Percentiles rank a stretch among this genome's conserved stretches.
Evolutionary conservation across 2,329 filamentous ascomycete species (phyloP).

Genomic region (Ophiosphaerella herpotricha): DNA sequence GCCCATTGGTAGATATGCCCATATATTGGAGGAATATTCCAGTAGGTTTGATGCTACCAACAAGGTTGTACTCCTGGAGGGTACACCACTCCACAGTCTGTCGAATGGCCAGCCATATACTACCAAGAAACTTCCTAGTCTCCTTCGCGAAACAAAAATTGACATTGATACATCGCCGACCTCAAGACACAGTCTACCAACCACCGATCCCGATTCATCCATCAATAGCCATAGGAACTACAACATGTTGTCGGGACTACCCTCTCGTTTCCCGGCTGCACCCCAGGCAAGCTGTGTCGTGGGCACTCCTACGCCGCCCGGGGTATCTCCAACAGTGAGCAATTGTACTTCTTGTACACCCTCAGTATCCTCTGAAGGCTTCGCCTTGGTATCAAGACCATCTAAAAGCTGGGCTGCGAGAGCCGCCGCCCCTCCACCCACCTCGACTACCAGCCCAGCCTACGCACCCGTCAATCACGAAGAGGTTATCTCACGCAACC

Average conservation of each 20-base stretch:
- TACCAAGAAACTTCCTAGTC: conserved; percentile 54
- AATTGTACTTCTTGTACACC: conserved; percentile 28
- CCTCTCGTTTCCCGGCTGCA: conserved; percentile 31
- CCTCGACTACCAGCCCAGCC: conserved; percentile 23
- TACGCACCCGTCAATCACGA: conserved; percentile 35
- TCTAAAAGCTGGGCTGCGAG: conserved; percentile 39
- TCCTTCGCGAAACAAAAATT: conserved; percentile 61
- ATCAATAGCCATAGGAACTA: conserved; percentile 15
- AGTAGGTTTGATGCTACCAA: conserved; percentile 51
- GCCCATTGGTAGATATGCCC: conserved; percentile 60
- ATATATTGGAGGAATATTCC: conserved; percentile 56
- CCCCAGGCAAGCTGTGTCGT: conserved; percentile 7
- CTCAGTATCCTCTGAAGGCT: conserved; percentile 33
- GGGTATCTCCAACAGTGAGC: conserved; percentile 2
- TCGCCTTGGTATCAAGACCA: conserved; percentile 19
- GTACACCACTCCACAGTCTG: conserved; percentile 60
- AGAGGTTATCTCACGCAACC: conserved; percentile 59
- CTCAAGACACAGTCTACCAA: conserved; percentile 3
- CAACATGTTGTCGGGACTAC: conserved; percentile 29
- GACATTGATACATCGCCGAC: conserved; percentile 5
- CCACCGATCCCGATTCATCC: conserved; percentile 1
- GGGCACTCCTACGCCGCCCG: conserved; percentile 24
- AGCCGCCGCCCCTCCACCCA: conserved; percentile 44
- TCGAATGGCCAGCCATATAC: conserved; percentile 56
- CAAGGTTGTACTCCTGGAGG: conserved; percentile 62